Evolutionary conservation across 2,329 filamentous ascomycete species (phyloP).

Genomic region (Trichocomaceae sp.): DNA sequence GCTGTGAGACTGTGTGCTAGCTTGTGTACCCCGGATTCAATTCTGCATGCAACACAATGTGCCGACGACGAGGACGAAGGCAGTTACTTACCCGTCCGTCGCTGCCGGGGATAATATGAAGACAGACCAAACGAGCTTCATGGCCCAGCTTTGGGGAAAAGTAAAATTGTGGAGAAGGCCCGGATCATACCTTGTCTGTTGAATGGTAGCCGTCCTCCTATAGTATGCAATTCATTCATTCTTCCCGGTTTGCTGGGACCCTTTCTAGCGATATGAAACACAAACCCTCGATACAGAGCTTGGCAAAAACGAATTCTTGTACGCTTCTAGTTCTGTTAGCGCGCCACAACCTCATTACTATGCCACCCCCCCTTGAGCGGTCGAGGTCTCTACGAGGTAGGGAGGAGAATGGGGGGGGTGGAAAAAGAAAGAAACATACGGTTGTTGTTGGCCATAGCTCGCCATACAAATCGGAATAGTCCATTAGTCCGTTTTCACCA

Average conservation of each 20-base stretch:
- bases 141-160: neutral
- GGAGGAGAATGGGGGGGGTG: neutral
- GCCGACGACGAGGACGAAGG: neutral
- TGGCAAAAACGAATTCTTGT: neutral
- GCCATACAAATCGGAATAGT: neutral
- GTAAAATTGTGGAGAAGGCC: neutral
- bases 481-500: neutral
- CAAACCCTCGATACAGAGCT: neutral
- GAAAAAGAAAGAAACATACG: neutral
- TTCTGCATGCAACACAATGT: slow-evolving; percentile 7
- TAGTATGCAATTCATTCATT: neutral
- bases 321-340: neutral
- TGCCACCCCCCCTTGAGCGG: neutral
- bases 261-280: neutral
- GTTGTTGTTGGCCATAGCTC: neutral
- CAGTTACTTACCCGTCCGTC: neutral
- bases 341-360: neutral
- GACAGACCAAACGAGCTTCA: neutral
- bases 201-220: neutral
- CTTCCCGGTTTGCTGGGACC: neutral
- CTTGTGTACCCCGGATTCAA: slow-evolving; percentile 8
- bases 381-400: neutral
- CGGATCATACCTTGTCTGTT: neutral
- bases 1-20: slow-evolving; percentile 6
- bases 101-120: neutral